Percentiles rank a stretch among this genome's conserved stretches.
These are phyloP conservation scores for Gonium pectorale DNA, from an alignment of 139 green algal species.

Conservation along the genomic window DNA sequence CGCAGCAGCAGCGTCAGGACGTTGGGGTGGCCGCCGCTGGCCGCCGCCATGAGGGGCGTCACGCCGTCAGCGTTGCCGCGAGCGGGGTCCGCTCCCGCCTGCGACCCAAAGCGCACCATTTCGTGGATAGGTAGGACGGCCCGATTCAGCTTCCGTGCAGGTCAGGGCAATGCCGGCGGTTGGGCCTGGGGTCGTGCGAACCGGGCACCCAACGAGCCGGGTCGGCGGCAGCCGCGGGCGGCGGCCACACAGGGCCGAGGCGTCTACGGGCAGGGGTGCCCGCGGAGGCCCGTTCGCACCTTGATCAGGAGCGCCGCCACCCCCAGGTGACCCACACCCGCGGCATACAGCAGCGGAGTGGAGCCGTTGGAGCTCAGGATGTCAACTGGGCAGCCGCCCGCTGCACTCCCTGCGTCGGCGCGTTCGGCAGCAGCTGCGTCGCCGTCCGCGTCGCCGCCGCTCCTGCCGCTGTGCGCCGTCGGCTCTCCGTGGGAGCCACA, in stretches of 20 bases:
- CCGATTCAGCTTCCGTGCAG: too few species aligned
- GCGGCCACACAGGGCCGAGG: neutral
- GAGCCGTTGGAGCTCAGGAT: slow-evolving; percentile 8
- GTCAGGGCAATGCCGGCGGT: too few species aligned
- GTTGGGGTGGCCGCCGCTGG: slow-evolving; percentile 16
- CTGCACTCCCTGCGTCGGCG: neutral
- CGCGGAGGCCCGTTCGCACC: neutral
- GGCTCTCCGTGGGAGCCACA: too few species aligned
- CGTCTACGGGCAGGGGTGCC: neutral
- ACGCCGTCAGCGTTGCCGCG: slow-evolving; percentile 11
- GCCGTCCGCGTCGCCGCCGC: too few species aligned
- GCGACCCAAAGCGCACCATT: too few species aligned
- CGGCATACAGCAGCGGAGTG: slow-evolving; percentile 28
- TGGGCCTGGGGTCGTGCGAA: too few species aligned
- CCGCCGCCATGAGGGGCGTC: slow-evolving; percentile 26
- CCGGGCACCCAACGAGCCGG: too few species aligned
- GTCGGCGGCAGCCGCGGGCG: too few species aligned
- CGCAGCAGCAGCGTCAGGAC: slow-evolving; percentile 28
- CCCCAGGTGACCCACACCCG: slow-evolving; percentile 6
- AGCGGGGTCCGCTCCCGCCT: slow-evolving; percentile 2
- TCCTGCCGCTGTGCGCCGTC: too few species aligned
- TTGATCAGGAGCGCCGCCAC: slow-evolving; percentile 30
- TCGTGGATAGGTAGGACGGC: too few species aligned
- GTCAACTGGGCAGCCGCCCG: neutral
- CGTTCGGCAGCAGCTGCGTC: too few species aligned